Percentiles rank a stretch among this genome's conserved stretches.
Evolutionary conservation across 768 basidiomycete species (phyloP).

Genomic region (Suillus bovinus): DNA sequence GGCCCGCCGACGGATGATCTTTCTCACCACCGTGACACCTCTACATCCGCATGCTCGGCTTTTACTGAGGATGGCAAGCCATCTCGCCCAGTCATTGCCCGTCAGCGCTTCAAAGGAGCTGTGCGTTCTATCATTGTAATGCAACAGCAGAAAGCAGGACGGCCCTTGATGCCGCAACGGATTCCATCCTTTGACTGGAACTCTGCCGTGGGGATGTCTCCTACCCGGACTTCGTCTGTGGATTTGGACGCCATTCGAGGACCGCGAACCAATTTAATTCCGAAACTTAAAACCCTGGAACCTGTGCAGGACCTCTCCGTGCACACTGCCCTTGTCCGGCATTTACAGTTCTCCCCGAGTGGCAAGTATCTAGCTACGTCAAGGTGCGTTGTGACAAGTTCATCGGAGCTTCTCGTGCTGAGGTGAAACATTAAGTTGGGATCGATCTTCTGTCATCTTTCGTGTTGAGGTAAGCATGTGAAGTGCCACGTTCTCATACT

Average conservation of each 20-base stretch:
- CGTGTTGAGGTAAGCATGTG: conserved; percentile 41
- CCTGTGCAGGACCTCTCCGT: conserved; percentile 44
- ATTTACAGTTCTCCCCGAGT: conserved; percentile 57
- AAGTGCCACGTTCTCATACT: conserved; percentile 5
- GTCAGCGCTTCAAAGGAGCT: conserved; percentile 40
- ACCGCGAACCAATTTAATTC: conserved; percentile 39
- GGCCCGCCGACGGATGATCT: background rate
- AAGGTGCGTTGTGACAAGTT: conserved; percentile 32
- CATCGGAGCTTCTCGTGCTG: background rate
- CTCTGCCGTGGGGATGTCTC: background rate
- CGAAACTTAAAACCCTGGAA: conserved; percentile 41
- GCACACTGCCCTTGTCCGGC: conserved; percentile 53
- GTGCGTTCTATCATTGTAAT: conserved; percentile 50
- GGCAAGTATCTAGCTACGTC: conserved; percentile 55
- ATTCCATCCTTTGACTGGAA: background rate
- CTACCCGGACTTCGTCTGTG: conserved; percentile 27
- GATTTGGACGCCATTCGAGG: conserved; percentile 34
- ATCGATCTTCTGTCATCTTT: conserved; percentile 51
- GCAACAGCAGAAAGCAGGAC: conserved; percentile 35
- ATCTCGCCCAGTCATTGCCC: conserved; percentile 26
- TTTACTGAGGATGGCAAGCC: conserved; percentile 24
- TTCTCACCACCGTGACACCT: conserved; percentile 9
- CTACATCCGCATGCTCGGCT: conserved; percentile 27
- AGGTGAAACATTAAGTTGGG: conserved; percentile 39
- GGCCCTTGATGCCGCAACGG: conserved; percentile 9